Conservation (phyloP, 495 filamentous ascomycete species). For the Penicillium parvum region DNA sequence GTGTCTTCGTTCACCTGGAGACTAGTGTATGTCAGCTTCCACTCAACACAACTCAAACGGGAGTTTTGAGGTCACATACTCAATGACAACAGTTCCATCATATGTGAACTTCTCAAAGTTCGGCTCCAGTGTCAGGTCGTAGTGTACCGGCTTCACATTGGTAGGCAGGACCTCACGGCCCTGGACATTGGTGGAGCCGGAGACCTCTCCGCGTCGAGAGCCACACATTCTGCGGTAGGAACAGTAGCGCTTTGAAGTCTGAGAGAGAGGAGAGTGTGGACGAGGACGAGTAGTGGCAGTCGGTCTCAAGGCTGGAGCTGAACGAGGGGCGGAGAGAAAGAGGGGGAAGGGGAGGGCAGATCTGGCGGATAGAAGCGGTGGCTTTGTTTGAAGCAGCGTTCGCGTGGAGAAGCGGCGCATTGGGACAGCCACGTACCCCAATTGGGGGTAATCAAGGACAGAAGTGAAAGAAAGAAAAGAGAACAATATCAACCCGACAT, state of each 20-base stretch:
- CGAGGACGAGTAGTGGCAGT: constrained; percentile 20
- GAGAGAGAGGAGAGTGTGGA: constrained; percentile 28
- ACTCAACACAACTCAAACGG: too few species aligned
- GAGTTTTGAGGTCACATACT: constrained; percentile 47
- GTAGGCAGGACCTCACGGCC: constrained; percentile 63
- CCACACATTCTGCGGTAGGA: constrained; percentile 50
- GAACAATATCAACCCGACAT: constrained; percentile 9
- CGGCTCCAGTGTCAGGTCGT: constrained; percentile 63
- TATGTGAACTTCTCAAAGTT: constrained; percentile 61
- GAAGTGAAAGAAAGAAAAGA: constrained; percentile 9
- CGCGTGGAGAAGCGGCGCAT: constrained; percentile 42
- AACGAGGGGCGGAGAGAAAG: constrained; percentile 29
- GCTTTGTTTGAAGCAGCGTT: constrained; percentile 39
- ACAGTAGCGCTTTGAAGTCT: constrained; percentile 42
- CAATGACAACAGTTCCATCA: constrained; percentile 58
- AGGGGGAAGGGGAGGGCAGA: constrained; percentile 32
- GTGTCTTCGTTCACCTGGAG: constrained; percentile 84
- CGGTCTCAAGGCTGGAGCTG: constrained; percentile 16
- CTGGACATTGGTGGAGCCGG: constrained; percentile 49
- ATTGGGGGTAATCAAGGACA: constrained; percentile 6
- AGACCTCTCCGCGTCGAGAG: constrained; percentile 37
- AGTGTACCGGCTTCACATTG: constrained; percentile 64
- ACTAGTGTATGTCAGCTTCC: too few species aligned
- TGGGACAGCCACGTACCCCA: constrained; percentile 19
- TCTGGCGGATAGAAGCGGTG: constrained; percentile 39